Evolutionary conservation across 345 rosid genomes (phyloP).

Genomic region (Rhodomyrtus tomentosa): DNA sequence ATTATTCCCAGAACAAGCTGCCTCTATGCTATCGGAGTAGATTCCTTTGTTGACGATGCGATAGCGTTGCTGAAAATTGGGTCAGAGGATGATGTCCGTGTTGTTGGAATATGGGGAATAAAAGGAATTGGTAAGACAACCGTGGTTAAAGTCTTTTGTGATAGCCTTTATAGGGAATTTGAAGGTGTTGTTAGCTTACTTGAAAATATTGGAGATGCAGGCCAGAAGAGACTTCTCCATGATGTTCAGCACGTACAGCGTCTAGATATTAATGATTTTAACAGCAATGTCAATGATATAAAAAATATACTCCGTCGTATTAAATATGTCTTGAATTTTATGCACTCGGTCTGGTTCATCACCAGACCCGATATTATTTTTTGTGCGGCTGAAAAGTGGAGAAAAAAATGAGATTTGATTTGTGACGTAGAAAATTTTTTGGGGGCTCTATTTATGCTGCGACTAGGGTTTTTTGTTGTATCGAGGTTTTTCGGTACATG

Average conservation of each 20-base stretch:
- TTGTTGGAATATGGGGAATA: neutral
- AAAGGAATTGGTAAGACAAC: constrained; percentile 8
- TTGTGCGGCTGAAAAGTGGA: too few species aligned
- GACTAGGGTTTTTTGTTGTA: too few species aligned
- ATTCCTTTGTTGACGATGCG: neutral
- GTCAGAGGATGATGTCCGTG: neutral
- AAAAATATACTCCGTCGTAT: neutral
- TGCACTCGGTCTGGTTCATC: too few species aligned
- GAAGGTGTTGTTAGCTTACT: constrained; percentile 2
- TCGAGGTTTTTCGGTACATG: too few species aligned
- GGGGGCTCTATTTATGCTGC: too few species aligned
- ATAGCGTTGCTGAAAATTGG: neutral
- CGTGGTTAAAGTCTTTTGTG: neutral
- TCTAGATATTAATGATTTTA: neutral
- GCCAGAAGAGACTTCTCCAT: neutral
- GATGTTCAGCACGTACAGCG: neutral
- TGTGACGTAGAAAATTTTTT: too few species aligned
- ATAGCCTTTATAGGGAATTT: neutral
- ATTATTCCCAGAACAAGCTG: neutral
- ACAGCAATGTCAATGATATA: neutral
- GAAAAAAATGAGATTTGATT: too few species aligned
- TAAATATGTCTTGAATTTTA: too few species aligned
- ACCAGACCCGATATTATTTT: too few species aligned
- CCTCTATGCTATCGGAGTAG: neutral
- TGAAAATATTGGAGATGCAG: neutral